Evolutionary conservation across 1,284 basidiomycete species (phyloP).

Genomic region (Sporisorium sorghi): DNA sequence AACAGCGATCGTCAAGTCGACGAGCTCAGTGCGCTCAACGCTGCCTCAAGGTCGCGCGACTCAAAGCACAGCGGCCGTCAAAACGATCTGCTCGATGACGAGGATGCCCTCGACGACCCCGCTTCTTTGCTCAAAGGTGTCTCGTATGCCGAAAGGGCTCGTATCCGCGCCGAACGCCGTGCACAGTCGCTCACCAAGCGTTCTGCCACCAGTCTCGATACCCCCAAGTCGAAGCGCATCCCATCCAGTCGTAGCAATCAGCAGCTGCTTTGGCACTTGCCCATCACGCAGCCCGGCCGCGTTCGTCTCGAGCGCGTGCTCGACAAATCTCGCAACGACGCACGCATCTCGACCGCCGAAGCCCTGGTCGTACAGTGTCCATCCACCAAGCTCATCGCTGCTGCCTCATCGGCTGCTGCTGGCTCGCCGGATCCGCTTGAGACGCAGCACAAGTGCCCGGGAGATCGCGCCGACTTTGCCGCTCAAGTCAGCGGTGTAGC

Average conservation of each 20-base stretch:
- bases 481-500: constrained; percentile 61
- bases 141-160: constrained; percentile 41
- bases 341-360: constrained; percentile 52
- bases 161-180: constrained; percentile 41
- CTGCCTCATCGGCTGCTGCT: constrained; percentile 9
- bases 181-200: constrained; percentile 24
- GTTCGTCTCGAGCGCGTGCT: constrained; percentile 63
- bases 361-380: constrained; percentile 66
- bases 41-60: constrained; percentile 20
- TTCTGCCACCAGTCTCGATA: constrained; percentile 24
- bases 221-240: constrained; percentile 23
- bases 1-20: constrained; percentile 21
- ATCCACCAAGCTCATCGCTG: constrained; percentile 46
- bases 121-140: constrained; percentile 41
- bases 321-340: constrained; percentile 60
- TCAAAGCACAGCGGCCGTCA: constrained; percentile 14
- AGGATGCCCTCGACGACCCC: constrained; percentile 40
- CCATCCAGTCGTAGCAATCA: constrained; percentile 14
- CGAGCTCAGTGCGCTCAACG: constrained; percentile 34
- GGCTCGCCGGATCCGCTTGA: constrained; percentile 5
- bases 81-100: constrained; percentile 29
- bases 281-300: constrained; percentile 53
- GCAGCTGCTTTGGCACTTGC: constrained; percentile 58
- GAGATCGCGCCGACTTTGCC: constrained; percentile 54
- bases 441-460: constrained; percentile 58